These are phyloP conservation scores for Pseudogymnoascus sp. DNA, from an alignment of 2,329 filamentous ascomycete genomes.

Conservation along the genomic window DNA sequence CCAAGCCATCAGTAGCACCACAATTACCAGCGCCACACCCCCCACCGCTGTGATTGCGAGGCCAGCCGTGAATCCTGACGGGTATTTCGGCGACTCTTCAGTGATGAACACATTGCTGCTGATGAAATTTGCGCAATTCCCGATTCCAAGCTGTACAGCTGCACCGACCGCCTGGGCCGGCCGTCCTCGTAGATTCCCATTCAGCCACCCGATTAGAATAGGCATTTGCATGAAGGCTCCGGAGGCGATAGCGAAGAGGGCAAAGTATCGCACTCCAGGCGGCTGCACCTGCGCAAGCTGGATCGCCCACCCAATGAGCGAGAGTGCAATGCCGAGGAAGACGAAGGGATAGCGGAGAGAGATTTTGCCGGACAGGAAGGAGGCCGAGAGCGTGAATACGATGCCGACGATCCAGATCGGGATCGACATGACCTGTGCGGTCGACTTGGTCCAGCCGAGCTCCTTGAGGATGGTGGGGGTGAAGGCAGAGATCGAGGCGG, in stretches of 20 bases:
- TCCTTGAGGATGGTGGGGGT: slow-evolving; percentile 30
- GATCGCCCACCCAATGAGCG: slow-evolving; percentile 27
- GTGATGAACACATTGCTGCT: slow-evolving; percentile 35
- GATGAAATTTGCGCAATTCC: slow-evolving; percentile 38
- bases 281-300: slow-evolving; percentile 10
- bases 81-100: slow-evolving; percentile 31
- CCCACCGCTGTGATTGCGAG: slow-evolving; percentile 25
- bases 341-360: slow-evolving; percentile 31
- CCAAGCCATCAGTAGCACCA: slow-evolving; percentile 10
- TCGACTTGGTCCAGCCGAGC: slow-evolving; percentile 27
- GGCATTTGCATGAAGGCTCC: slow-evolving; percentile 30
- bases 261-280: slow-evolving; percentile 28
- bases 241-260: slow-evolving; percentile 29
- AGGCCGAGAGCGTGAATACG: slow-evolving; percentile 24
- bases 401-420: slow-evolving; percentile 30
- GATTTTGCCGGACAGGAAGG: slow-evolving; percentile 26
- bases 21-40: slow-evolving; percentile 12
- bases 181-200: slow-evolving; percentile 34
- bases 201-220: slow-evolving; percentile 30
- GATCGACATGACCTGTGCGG: slow-evolving; percentile 31
- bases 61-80: slow-evolving; percentile 32
- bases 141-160: slow-evolving; percentile 35
- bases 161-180: slow-evolving; percentile 34
- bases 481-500: slow-evolving; percentile 30
- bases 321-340: slow-evolving; percentile 28